A percentile compares a stretch with the other conserved stretches of the same genome.
phyloP scores from a whole-genome alignment of 345 rosid genomes.

The Dipteronia sinensis region DNA sequence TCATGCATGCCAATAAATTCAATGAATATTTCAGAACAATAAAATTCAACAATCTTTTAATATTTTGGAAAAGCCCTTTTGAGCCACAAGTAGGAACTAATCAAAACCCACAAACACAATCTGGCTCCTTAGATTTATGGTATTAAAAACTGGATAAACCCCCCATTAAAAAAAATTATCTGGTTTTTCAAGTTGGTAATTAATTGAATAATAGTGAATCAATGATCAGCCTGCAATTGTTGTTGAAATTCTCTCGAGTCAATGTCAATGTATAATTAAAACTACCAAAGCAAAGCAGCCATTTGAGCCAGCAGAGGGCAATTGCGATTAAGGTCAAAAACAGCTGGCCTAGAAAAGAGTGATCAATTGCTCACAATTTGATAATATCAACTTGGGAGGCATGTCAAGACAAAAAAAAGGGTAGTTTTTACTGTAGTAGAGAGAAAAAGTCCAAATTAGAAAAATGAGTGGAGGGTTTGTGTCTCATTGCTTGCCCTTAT shows the following conservation, averaged over 20 bases:
- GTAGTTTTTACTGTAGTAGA: background rate
- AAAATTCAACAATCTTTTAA: background rate
- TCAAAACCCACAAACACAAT: too few species aligned
- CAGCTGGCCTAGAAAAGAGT: too few species aligned
- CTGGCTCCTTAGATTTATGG: background rate
- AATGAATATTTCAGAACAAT: background rate
- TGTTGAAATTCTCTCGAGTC: background rate
- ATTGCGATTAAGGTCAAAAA: too few species aligned
- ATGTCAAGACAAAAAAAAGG: background rate
- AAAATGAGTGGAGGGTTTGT: slow-evolving; percentile 2
- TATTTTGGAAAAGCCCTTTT: too few species aligned
- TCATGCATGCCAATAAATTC: background rate
- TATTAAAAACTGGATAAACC: too few species aligned
- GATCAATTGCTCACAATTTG: too few species aligned
- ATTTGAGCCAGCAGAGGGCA: background rate
- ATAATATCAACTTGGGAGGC: background rate
- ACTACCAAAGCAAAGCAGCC: background rate
- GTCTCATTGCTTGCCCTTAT: slow-evolving; percentile 7
- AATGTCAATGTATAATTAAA: too few species aligned
- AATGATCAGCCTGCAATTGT: background rate
- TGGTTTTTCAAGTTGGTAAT: too few species aligned
- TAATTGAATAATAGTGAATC: too few species aligned
- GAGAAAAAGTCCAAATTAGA: background rate
- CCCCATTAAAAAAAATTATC: too few species aligned
- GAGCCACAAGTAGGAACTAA: too few species aligned